These are phyloP conservation scores for Hanseniaspora pseudoguilliermondii DNA, from an alignment of 805 yeast species.

Conservation along the genomic window DNA sequence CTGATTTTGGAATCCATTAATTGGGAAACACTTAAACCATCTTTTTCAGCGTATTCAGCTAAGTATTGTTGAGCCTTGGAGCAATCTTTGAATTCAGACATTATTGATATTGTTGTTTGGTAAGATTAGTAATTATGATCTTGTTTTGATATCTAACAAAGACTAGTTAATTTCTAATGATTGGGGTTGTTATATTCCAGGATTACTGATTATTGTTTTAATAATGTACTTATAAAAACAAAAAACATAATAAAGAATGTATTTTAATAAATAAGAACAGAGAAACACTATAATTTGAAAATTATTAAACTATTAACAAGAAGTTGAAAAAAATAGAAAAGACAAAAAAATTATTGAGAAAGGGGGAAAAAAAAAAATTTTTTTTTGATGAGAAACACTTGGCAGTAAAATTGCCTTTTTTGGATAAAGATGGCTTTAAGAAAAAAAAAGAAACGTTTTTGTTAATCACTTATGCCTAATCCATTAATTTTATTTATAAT, in stretches of 20 bases:
- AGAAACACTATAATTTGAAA: not conserved
- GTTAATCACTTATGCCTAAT: no score
- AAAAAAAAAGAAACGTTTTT: no score
- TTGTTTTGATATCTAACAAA: not conserved
- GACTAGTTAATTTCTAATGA: not conserved
- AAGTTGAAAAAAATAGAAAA: not conserved
- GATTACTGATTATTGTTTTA: not conserved
- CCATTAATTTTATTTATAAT: no score
- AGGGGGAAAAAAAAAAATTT: no score
- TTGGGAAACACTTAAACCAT: conserved; percentile 72
- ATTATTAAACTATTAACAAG: not conserved
- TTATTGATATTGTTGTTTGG: not conserved
- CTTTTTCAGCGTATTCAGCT: conserved; percentile 52
- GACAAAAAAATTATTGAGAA: no score
- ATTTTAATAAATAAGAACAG: no score
- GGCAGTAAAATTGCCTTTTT: no score
- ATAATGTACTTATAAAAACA: no score
- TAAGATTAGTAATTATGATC: not conserved
- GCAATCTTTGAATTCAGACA: conserved; percentile 28
- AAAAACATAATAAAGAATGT: no score
- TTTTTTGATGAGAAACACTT: no score
- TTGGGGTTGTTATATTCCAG: conserved; percentile 3
- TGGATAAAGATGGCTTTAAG: no score
- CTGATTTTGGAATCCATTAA: conserved; percentile 80
- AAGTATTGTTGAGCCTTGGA: conserved; percentile 59